These are phyloP conservation scores for Globisporangium iwayamae DNA, from an alignment of 352 stramenopile species.

Conservation along the genomic window DNA sequence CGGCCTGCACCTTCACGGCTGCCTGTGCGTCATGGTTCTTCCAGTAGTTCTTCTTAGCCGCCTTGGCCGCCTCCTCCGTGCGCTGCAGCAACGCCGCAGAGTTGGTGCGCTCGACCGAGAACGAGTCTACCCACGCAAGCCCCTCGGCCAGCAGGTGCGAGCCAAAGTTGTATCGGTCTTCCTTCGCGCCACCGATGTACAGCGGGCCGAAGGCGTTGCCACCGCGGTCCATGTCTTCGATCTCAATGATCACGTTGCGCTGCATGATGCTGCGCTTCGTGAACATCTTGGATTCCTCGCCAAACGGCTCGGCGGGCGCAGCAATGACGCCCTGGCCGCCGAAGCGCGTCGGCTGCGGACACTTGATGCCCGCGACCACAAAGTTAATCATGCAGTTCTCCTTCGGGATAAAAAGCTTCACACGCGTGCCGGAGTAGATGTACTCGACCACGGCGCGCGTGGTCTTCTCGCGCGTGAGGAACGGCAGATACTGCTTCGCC, in stretches of 20 bases:
- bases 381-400: conserved; percentile 98
- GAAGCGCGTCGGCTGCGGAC: conserved; percentile 78
- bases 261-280: conserved; percentile 89
- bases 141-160: conserved; percentile 91
- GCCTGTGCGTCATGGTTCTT: conserved; percentile 75
- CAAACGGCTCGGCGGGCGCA: conserved; percentile 80
- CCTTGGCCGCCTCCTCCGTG: conserved; percentile 86
- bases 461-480: conserved; percentile 76
- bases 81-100: conserved; percentile 66
- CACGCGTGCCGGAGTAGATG: conserved; percentile 94
- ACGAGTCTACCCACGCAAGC: conserved; percentile 90
- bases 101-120: conserved; percentile 91
- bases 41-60: conserved; percentile 95
- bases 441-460: conserved; percentile 91
- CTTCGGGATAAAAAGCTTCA: conserved; percentile 95
- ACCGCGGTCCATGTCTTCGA: conserved; percentile 93
- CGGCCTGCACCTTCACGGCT: conserved; percentile 39
- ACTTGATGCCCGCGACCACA: conserved; percentile 87
- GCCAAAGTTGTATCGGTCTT: conserved; percentile 86
- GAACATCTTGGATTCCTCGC: conserved; percentile 87
- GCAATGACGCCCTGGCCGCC: conserved; percentile 89
- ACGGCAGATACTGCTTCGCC: conserved; percentile 87
- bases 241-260: conserved; percentile 88
- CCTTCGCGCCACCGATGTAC: conserved; percentile 57
- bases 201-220: conserved; percentile 90